phyloP scores from a whole-genome alignment of 768 basidiomycete genomes.

The Amanita rubescens region DNA sequence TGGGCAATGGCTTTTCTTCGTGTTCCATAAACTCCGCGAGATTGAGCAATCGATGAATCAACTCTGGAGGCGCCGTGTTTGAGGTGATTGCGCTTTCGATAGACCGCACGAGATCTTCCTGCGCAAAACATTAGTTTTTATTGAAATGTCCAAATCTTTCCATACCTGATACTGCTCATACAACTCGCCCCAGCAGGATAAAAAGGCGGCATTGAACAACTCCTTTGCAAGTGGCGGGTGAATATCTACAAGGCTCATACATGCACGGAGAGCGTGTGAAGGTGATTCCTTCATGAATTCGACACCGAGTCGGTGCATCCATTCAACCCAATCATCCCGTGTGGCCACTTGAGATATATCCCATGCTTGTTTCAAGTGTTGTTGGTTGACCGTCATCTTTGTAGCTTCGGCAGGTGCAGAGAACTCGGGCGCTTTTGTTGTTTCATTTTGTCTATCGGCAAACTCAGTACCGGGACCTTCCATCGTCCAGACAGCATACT shows the following conservation, averaged over 20 bases:
- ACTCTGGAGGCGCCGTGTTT: conserved; percentile 69
- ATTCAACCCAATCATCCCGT: conserved; percentile 88
- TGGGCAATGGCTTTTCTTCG: conserved; percentile 91
- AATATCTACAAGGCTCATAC: conserved; percentile 88
- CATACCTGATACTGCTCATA: conserved; percentile 94
- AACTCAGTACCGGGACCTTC: neutral
- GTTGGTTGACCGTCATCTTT: conserved; percentile 92
- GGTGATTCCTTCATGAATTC: conserved; percentile 99
- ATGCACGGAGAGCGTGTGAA: conserved; percentile 94
- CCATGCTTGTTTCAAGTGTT: conserved; percentile 96
- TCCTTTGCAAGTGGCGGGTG: conserved; percentile 90
- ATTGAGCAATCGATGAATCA: conserved; percentile 87
- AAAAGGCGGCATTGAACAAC: conserved; percentile 95
- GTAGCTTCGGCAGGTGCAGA: conserved; percentile 81
- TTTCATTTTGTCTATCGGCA: conserved; percentile 43
- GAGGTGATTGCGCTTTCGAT: conserved; percentile 84
- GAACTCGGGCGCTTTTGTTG: conserved; percentile 57
- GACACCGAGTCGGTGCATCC: conserved; percentile 89
- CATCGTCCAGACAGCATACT: conserved; percentile 13
- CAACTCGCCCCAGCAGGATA: conserved; percentile 94
- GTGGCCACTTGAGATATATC: conserved; percentile 72
- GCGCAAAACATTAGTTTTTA: conserved; percentile 8
- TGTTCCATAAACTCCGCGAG: conserved; percentile 99
- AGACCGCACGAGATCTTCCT: conserved; percentile 93
- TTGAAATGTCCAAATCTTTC: neutral